These are phyloP conservation scores for Wolfiporia cocos DNA, from an alignment of 1,284 basidiomycete genomes.

Conservation along the genomic window DNA sequence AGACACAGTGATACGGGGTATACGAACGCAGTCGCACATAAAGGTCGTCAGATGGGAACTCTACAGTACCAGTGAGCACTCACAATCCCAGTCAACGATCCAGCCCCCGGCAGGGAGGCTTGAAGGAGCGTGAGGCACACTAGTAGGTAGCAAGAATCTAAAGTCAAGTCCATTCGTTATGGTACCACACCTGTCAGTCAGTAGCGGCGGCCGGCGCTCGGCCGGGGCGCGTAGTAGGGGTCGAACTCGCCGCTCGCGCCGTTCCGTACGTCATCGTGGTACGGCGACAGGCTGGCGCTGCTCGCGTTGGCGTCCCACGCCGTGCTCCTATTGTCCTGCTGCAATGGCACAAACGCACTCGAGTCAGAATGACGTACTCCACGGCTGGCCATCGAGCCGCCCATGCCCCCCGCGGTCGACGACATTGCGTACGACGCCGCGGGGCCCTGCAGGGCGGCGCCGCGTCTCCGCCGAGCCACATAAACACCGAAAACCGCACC, in stretches of 20 bases:
- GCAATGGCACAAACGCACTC: constrained; percentile 53
- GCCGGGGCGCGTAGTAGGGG: constrained; percentile 20
- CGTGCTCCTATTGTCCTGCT: constrained; percentile 45
- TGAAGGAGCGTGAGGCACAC: constrained; percentile 5
- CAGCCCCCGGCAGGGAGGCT: not conserved
- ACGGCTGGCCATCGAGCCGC: constrained; percentile 20
- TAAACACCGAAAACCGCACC: constrained; percentile 44
- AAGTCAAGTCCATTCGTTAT: constrained; percentile 2
- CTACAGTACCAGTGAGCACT: constrained; percentile 5
- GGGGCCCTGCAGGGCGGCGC: constrained; percentile 24
- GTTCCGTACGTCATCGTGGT: constrained; percentile 34
- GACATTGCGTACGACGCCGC: constrained; percentile 32
- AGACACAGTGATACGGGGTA: constrained; percentile 1
- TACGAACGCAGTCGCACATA: not conserved
- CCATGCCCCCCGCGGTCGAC: constrained; percentile 24
- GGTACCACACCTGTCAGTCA: not conserved
- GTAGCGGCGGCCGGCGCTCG: constrained; percentile 10
- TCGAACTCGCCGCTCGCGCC: constrained; percentile 24
- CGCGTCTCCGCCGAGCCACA: constrained; percentile 38
- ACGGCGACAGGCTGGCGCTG: constrained; percentile 33
- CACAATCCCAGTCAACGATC: constrained; percentile 4
- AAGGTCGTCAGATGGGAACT: no score
- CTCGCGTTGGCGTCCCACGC: constrained; percentile 40
- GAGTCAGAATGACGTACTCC: constrained; percentile 41
- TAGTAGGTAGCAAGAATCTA: not conserved